Base-by-base conservation (phyloP, 768 basidiomycete genomes). In the Mycena metata region DNA sequence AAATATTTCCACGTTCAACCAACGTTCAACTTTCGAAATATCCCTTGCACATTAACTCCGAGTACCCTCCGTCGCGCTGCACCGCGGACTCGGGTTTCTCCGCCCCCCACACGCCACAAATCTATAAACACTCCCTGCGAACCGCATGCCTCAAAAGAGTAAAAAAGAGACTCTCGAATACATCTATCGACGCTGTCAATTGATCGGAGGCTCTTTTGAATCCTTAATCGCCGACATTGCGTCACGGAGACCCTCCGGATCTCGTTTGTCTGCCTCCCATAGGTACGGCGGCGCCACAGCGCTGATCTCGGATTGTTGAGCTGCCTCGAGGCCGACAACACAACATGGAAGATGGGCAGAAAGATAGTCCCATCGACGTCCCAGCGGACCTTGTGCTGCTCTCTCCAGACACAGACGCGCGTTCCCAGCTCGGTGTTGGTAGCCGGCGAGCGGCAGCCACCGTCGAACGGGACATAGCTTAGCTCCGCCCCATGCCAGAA, bases 101-200 rank as follows among this genome's bases (percentile, higher is more conserved):
- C 65, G 39, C 11, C 21, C 26, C 55, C 46, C 43, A 51, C 50
- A 62, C 59, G 49, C 50, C 51, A 54, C 42, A 49, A 21, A 47
- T 43, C 19, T 39, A 39, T 43, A 12, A 6, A 17, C 39, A 36
- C 62, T 15, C 50, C 51, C 65, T 66, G 65, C 35, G 65, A 66
- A 66, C 59, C 35, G 26, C 11, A 60, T 60, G 35, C 65, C 65
- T 58, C 21, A 47, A 66, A 54, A 43, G 24, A 55, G 65, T 36
- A 13, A 66, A 30, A 66, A 57, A 57, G 46, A 59, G 57, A 59
- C 43, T 51, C 56, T 66, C 64, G 64, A 66, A 39, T 23, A 45
- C 57, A 52, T 60, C 57, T 43, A 26, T 17, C 52, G 24, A 26
- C 30, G 26, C 45, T 59, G 64, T 59, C 50, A 56, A 58, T 58